phyloP scores from a whole-genome alignment of 208 protist species.

The Crithidia brevicula region DNA sequence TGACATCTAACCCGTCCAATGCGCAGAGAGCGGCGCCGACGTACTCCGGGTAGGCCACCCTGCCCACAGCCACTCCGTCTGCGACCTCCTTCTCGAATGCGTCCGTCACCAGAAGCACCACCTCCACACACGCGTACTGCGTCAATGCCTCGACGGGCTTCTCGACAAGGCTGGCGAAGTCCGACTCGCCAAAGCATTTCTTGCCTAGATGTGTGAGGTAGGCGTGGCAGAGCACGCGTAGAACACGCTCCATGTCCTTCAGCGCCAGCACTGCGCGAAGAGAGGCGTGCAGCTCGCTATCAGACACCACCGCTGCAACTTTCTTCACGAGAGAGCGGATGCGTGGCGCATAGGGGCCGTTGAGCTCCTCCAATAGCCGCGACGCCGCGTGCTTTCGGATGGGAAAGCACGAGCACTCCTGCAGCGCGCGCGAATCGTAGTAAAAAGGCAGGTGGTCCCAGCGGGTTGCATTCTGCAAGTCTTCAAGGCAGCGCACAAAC shows the following conservation, averaged over 20 bases:
- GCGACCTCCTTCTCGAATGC: not conserved
- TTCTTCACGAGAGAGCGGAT: not conserved
- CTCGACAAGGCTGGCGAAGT: not conserved
- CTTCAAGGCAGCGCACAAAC: not conserved
- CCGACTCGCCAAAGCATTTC: not conserved
- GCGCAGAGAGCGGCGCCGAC: not conserved
- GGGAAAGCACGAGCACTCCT: not conserved
- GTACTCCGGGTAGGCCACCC: not conserved
- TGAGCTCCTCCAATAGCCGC: not conserved
- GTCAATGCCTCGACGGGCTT: not conserved
- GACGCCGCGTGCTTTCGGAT: not conserved
- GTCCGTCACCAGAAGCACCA: not conserved
- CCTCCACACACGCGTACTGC: not conserved
- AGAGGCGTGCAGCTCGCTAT: not conserved
- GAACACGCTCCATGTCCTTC: not conserved
- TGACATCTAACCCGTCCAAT: not conserved
- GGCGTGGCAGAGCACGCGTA: not conserved
- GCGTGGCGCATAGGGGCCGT: not conserved
- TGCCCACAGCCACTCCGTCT: not conserved
- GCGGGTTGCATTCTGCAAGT: not conserved
- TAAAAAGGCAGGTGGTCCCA: not conserved
- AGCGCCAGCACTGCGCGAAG: not conserved
- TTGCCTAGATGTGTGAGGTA: not conserved
- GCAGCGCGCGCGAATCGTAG: not conserved
- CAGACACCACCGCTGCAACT: not conserved